Base-by-base conservation (phyloP, 2,329 filamentous ascomycete species). In the Alternaria ventricosa region DNA sequence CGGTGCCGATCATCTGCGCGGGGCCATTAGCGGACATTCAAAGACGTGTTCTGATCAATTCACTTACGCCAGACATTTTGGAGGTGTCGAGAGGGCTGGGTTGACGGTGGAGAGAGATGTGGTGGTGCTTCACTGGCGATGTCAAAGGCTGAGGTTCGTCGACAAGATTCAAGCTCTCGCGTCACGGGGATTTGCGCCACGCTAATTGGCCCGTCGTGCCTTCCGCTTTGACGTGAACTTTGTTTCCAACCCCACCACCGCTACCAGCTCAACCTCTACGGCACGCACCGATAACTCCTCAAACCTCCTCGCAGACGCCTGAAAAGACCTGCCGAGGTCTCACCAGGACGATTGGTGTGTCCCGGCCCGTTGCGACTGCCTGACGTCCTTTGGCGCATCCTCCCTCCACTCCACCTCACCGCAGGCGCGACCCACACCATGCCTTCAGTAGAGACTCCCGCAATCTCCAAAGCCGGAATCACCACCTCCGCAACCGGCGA, bases 401-500 rank as follows among this genome's bases (percentile, higher is more conserved):
- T 41, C 25, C 61, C 45, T 20, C 28, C 43, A 22, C 22, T 47
- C 43, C 28, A n/a, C 27, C 43, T 22, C 28, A 46, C 43, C 43
- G n/a, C 51, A 22, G 22, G 53, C 55, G 43, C 57, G 49, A 33
- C 55, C 49, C 15, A 18, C 68, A 68, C 60, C n/a, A 78, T 79
- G 75, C 74, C 77, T 45, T 71, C 75, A 8, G 71, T 74, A 49
- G 75, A 77, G 49, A 73, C 72, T 22, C 66, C 73, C 8, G 55
- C 69, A 22, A 68, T 79, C 41, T 81, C 81, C 46, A 80, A 80
- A 57, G 79, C 84, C 13, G 84, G 84, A 76, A 90, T 95, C 72
- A 90, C 90, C 56, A 90, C 94, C 78, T 87, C 89, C 55, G 79
- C 81, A 67, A 92, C 88, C 71, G 96, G 96, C 76, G 88, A 94